A percentile compares a stretch with the other conserved stretches of the same genome.
Conservation (phyloP, 1,284 basidiomycete species). For the Puccinia coronata region DNA sequence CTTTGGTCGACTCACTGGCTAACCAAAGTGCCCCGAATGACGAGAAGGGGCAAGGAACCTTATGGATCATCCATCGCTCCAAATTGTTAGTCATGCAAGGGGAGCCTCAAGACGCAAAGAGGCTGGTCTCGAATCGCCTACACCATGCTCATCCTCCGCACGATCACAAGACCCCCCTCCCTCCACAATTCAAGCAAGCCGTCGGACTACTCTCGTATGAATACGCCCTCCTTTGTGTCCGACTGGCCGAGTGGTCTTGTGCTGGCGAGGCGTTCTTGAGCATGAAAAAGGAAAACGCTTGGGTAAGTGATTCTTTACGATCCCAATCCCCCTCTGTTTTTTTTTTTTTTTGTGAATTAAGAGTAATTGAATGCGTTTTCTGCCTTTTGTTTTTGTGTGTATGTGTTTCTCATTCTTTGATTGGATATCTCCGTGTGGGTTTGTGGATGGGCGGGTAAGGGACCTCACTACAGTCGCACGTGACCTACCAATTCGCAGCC, state of each 20-base stretch:
- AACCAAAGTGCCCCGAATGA: background rate
- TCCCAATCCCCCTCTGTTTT: background rate
- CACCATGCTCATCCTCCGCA: background rate
- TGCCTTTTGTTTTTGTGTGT: slow-evolving; percentile 1
- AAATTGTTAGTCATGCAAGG: slow-evolving; percentile 21
- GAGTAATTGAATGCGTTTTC: background rate
- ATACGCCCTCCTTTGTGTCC: slow-evolving; percentile 32
- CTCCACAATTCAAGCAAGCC: slow-evolving; percentile 12
- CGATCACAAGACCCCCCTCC: background rate
- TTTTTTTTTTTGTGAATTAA: background rate
- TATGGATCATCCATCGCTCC: slow-evolving; percentile 19
- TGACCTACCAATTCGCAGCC: slow-evolving; percentile 39
- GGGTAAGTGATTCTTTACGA: slow-evolving; percentile 16
- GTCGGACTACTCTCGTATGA: slow-evolving; percentile 21
- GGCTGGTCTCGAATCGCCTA: background rate
- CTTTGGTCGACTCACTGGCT: slow-evolving; percentile 17
- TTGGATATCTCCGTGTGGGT: background rate
- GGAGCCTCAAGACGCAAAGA: slow-evolving; percentile 12
- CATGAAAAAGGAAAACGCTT: slow-evolving; percentile 31
- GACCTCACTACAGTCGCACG: slow-evolving; percentile 18
- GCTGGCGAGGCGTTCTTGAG: slow-evolving; percentile 31
- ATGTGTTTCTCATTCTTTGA: background rate
- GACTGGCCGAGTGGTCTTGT: slow-evolving; percentile 13
- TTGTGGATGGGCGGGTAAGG: background rate
- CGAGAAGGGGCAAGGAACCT: background rate